These are phyloP conservation scores for Trichoderma pleuroti DNA, from an alignment of 2,329 filamentous ascomycete genomes.

Conservation along the genomic window DNA sequence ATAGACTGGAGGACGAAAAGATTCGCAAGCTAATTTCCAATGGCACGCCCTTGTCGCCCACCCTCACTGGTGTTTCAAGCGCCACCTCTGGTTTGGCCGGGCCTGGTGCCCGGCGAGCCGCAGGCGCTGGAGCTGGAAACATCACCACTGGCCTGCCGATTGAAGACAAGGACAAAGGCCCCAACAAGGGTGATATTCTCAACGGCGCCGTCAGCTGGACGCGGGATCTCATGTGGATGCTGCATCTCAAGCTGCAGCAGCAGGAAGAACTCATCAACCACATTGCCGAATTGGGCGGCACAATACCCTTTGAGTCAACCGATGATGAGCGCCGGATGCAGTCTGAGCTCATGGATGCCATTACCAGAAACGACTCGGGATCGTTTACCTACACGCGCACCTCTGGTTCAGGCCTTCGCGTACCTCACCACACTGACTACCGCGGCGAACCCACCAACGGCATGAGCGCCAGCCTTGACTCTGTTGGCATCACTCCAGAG, in stretches of 20 bases:
- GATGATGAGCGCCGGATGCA: slow-evolving; percentile 97
- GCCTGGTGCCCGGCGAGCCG: slow-evolving; percentile 75
- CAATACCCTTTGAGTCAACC: slow-evolving; percentile 75
- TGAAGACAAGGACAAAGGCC: slow-evolving; percentile 97
- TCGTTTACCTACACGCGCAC: slow-evolving; percentile 83
- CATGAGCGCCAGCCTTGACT: slow-evolving; percentile 34
- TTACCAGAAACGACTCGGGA: slow-evolving; percentile 71
- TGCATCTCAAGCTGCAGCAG: slow-evolving; percentile 84
- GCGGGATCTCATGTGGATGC: slow-evolving; percentile 94
- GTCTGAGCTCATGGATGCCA: slow-evolving; percentile 81
- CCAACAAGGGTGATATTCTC: slow-evolving; percentile 97
- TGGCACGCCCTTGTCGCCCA: slow-evolving; percentile 83
- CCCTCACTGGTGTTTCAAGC: slow-evolving; percentile 64
- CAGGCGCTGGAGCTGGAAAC: slow-evolving; percentile 65
- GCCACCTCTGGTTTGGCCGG: slow-evolving; percentile 87
- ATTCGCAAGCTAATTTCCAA: slow-evolving; percentile 92
- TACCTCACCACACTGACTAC: slow-evolving; percentile 90
- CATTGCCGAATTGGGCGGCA: slow-evolving; percentile 68
- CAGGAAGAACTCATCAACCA: slow-evolving; percentile 80
- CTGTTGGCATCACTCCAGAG: slow-evolving; percentile 38
- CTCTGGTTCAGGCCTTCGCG: slow-evolving; percentile 78
- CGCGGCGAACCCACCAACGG: slow-evolving; percentile 71
- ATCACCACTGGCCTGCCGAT: slow-evolving; percentile 90
- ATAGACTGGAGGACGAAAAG: slow-evolving; percentile 94
- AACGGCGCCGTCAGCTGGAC: slow-evolving; percentile 98